Base-by-base conservation (phyloP, 202 grass and related monocot genomes). In the Setaria italica region DNA sequence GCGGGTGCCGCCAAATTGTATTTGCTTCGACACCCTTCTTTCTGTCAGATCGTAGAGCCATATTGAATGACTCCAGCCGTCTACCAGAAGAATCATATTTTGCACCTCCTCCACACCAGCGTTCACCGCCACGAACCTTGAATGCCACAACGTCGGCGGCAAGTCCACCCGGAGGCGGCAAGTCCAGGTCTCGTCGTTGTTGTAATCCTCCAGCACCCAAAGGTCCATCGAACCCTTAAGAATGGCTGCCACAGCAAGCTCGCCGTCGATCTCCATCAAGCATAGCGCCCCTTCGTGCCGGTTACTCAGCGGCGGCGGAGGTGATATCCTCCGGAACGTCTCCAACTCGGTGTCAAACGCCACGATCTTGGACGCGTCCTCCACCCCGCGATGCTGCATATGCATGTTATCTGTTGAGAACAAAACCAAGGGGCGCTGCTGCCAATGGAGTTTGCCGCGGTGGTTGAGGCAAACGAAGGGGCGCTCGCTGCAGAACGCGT, bases 311-410 rank as follows among this genome's bases (percentile, higher is more conserved):
- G 79, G 50, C 50, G 79, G 25, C 25, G 35, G 5, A 7, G 53
- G 4, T 25, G 66, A 11, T 17, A 70, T 82, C 14, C 41, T 35
- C 12, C 37, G 66, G 63, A 69, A 80, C 48, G 33, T 35, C 78
- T 80, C 63, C 3, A 49, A 42, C 78, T 56, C 64, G 10, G 49
- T 69, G 63, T 81, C 64, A 30, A 81, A 81, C 34, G 64, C 50
- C 66, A 41, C 39, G 39, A 41, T 41, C 39, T 41, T 41, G 39
- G 1, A 41, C 39, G 39, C 5, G 39, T 41, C 39, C 39, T 41
- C 39, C 39, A 3, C 39, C 39, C 5, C 39, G 39, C 39, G 39
- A 41, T 41, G 5, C 39, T 41, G 39, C 3, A 41, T 41, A 41
- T 41, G 5, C 39, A 41, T 25, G 25, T 25, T 25, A 25, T 25